A percentile compares a stretch with the other conserved stretches of the same genome.
Evolutionary conservation across 306 rosid species (phyloP).

Genomic region (Cicer pinnatifidum): DNA sequence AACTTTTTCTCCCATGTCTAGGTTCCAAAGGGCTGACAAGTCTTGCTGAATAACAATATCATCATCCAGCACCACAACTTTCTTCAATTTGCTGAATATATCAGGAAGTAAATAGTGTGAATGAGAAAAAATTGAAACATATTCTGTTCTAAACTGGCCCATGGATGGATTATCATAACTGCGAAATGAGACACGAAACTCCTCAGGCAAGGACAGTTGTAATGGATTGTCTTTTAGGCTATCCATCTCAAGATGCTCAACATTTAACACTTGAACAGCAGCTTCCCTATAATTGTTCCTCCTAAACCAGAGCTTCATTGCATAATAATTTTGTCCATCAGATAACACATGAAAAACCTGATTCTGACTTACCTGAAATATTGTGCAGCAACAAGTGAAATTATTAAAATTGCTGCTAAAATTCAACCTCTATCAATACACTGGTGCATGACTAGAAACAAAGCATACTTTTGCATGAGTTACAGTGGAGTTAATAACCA

Average conservation of each 20-base stretch:
- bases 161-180: slow-evolving; percentile 52
- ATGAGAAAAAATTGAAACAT: slow-evolving; percentile 86
- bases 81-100: slow-evolving; percentile 74
- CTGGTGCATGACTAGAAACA: slow-evolving; percentile 24
- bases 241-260: slow-evolving; percentile 66
- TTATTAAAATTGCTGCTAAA: slow-evolving; percentile 21
- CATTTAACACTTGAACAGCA: slow-evolving; percentile 73
- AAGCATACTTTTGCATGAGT: slow-evolving; percentile 73
- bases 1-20: slow-evolving; percentile 81
- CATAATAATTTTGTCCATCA: slow-evolving; percentile 82
- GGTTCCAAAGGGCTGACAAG: slow-evolving; percentile 81
- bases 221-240: slow-evolving; percentile 46
- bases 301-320: slow-evolving; percentile 88
- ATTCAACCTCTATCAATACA: slow-evolving; percentile 33
- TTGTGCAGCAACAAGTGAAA: slow-evolving; percentile 48
- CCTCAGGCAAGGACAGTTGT: slow-evolving; percentile 69
- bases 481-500: slow-evolving; percentile 87
- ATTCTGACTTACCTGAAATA: slow-evolving; percentile 74
- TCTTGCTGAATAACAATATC: slow-evolving; percentile 90
- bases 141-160: slow-evolving; percentile 70
- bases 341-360: slow-evolving; percentile 96
- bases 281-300: slow-evolving; percentile 74
- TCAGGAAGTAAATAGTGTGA: slow-evolving; percentile 87
- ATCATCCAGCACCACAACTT: slow-evolving; percentile 85
- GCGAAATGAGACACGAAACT: slow-evolving; percentile 72